Conservation (phyloP, 2,329 filamentous ascomycete genomes). For the Onygenales sp. region DNA sequence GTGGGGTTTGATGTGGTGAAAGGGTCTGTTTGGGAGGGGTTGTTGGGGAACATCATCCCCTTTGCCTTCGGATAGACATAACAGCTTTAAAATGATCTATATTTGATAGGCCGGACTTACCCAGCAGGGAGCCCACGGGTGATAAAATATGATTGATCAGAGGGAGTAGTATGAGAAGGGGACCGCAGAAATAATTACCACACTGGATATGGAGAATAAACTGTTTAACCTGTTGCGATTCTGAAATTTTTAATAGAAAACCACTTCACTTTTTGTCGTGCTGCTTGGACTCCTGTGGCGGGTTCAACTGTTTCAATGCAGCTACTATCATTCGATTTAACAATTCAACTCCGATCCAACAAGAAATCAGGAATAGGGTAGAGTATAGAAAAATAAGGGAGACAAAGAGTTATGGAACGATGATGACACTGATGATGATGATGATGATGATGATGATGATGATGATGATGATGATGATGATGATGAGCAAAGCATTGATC, state of each 20-base stretch:
- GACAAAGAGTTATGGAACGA: no score
- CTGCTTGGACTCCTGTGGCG: neutral
- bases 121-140: constrained; percentile 50
- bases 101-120: constrained; percentile 8
- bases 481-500: no score
- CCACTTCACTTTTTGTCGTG: neutral
- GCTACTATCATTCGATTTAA: no score
- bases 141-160: constrained; percentile 53
- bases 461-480: no score
- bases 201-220: constrained; percentile 18
- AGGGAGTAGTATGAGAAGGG: constrained; percentile 52
- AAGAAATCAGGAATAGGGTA: no score
- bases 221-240: neutral
- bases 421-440: no score
- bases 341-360: no score
- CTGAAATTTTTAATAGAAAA: neutral
- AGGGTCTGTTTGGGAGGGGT: constrained; percentile 27
- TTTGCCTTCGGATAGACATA: no score
- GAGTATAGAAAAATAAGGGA: neutral
- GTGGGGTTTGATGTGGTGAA: constrained; percentile 57
- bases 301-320: no score
- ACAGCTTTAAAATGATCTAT: no score
- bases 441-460: no score
- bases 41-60: no score
- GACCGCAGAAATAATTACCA: constrained; percentile 41